Percentiles rank a stretch among this genome's conserved stretches.
Evolutionary conservation across 2,329 filamentous ascomycete genomes (phyloP).

Genomic region (Apiospora arundinis): DNA sequence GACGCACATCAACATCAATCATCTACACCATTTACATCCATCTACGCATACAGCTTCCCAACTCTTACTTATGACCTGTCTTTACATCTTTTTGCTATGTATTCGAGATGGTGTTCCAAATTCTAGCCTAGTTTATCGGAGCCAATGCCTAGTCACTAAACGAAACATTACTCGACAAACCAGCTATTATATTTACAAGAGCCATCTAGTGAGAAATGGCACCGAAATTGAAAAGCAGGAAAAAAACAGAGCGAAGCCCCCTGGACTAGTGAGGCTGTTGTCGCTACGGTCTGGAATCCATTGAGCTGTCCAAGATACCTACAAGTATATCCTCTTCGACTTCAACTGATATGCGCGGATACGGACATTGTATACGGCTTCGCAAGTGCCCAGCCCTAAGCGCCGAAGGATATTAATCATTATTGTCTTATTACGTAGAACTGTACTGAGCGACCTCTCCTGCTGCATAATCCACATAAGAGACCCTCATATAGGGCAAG

Average conservation of each 20-base stretch:
- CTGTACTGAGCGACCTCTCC: neutral
- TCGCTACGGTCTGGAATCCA: neutral
- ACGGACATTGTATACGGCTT: neutral
- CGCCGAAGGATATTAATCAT: neutral
- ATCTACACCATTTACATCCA: neutral
- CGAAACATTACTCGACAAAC: neutral
- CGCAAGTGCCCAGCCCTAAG: neutral
- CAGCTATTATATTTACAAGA: neutral
- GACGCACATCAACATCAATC: neutral
- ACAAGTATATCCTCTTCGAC: neutral
- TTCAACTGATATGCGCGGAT: neutral
- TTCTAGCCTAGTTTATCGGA: neutral
- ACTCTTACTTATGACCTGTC: neutral
- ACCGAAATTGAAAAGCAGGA: neutral
- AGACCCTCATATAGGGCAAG: slow-evolving; percentile 3
- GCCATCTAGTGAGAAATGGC: neutral
- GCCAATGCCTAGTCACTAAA: neutral
- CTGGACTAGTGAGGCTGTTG: neutral
- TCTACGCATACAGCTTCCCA: neutral
- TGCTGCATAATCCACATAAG: neutral
- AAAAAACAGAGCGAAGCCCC: neutral
- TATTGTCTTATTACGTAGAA: neutral
- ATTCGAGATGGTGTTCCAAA: neutral
- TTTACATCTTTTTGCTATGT: neutral
- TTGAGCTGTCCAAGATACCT: neutral